These are phyloP conservation scores for Colletotrichum karsti DNA, from an alignment of 2,329 filamentous ascomycete genomes.

Conservation along the genomic window DNA sequence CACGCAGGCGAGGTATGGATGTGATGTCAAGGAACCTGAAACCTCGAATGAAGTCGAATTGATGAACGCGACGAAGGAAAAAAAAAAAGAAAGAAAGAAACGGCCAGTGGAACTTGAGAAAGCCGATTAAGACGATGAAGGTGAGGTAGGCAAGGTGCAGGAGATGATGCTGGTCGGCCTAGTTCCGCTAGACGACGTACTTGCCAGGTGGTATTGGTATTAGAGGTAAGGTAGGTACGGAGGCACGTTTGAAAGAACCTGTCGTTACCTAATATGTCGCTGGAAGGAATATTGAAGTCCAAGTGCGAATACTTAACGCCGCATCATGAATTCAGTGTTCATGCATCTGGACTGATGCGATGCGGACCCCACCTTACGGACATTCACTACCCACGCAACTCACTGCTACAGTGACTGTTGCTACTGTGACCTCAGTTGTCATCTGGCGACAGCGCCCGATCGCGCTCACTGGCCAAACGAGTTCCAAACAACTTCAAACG, in stretches of 20 bases:
- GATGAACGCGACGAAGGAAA: neutral
- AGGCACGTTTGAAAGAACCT: neutral
- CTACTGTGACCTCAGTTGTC: no score
- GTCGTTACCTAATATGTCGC: neutral
- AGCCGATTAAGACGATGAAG: neutral
- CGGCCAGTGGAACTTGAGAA: neutral
- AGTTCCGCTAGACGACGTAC: neutral
- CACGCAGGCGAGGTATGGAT: neutral
- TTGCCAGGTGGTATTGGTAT: neutral
- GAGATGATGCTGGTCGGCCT: neutral
- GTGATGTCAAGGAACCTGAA: neutral
- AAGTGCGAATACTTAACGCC: no score
- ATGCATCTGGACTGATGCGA: neutral
- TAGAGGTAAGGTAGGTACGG: neutral
- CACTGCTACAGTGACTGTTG: neutral
- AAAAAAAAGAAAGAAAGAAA: neutral
- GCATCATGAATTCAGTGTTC: no score
- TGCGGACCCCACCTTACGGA: neutral
- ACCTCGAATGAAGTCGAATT: neutral
- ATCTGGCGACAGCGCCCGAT: neutral
- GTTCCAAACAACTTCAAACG: constrained; percentile 2
- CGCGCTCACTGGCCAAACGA: neutral
- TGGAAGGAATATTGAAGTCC: no score
- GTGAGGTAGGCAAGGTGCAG: neutral
- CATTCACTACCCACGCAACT: no score